A percentile compares a stretch with the other conserved stretches of the same genome.
Conservation (phyloP, 805 yeast genomes). For the Lipomyces sp. region DNA sequence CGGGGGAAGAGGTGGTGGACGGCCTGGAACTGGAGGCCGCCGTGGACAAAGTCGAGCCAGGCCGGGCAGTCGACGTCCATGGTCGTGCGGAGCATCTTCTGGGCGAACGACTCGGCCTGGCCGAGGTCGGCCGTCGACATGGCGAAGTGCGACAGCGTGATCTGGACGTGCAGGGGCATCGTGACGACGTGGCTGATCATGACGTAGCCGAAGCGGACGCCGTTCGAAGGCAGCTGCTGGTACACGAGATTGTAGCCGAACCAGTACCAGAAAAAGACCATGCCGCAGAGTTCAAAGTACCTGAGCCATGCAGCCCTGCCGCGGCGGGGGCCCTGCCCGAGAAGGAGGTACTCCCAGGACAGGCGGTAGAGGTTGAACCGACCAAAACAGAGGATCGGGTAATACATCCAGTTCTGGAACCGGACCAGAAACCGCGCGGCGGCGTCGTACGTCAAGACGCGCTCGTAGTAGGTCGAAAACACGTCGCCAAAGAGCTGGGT, state of each 20-base stretch:
- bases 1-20: slow-evolving; percentile 88
- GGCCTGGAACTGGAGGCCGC: slow-evolving; percentile 89
- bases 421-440: slow-evolving; percentile 58
- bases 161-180: slow-evolving; percentile 92
- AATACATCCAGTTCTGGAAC: slow-evolving; percentile 66
- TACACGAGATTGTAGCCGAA: slow-evolving; percentile 63
- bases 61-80: slow-evolving; percentile 95
- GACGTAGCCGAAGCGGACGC: slow-evolving; percentile 57
- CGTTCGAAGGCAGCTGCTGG: slow-evolving; percentile 50
- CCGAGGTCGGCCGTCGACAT: slow-evolving; percentile 91
- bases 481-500: slow-evolving; percentile 63
- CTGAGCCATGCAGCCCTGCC: slow-evolving; percentile 88
- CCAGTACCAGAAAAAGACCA: slow-evolving; percentile 73
- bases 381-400: slow-evolving; percentile 77
- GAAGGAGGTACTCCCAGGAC: slow-evolving; percentile 71
- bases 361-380: slow-evolving; percentile 79
- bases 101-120: slow-evolving; percentile 69
- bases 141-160: slow-evolving; percentile 85
- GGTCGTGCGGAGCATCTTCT: slow-evolving; percentile 81
- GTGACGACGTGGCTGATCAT: slow-evolving; percentile 75
- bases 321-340: slow-evolving; percentile 73
- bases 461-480: slow-evolving; percentile 77
- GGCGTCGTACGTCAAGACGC: slow-evolving; percentile 62
- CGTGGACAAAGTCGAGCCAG: slow-evolving; percentile 88
- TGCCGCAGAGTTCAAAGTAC: slow-evolving; percentile 70